Base-by-base conservation (phyloP, 2,329 filamentous ascomycete species). In the Trichoderma citrinoviride region DNA sequence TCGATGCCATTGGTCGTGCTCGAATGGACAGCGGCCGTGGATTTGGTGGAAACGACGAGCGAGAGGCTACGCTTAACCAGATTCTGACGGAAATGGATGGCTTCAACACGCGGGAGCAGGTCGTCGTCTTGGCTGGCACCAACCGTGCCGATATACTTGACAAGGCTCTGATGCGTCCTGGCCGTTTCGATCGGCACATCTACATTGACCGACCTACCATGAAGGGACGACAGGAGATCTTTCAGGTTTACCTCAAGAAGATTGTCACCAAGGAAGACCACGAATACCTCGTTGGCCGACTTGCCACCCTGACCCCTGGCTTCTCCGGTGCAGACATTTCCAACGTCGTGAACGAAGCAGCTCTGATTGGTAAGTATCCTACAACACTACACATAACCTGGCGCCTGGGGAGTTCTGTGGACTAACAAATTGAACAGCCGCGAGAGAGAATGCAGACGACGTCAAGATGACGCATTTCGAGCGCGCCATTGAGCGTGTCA, bases 31-130 rank as follows among this genome's bases (percentile, higher is more conserved):
- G 89, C 41, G 90, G 89, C 69, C 72, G 74, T 53, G 80, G 80
- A 65, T 90, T 90, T 44, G 93, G 94, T 68, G 95, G 95, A 67
- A 98, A 98, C 74, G 95, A 99, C 74, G 95, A 99, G 80, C 90
- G 95, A 67, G 95, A 99, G 80, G 92, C 91, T 54, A 99, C 95
- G 0, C 87, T 99, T 29, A 99, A 99, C 79, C 95, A 99, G 80
- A 98, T 99, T 67, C 82, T 99, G 61, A 99, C 95, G 0, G 95
- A 99, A 77, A 99, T 99, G 95, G 95, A 99, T 76, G 95, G 94
- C 65, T 98, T 98, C 87, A 97, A 97, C 79, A 98, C 94, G 7
- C 87, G 90, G 2, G 94, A 98, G 73, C 94, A 98, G 79, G 91
- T 99, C 47, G 94, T 99, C 61, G 95, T 99, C 37, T 85, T 99